A percentile compares a stretch with the other conserved stretches of the same genome.
phyloP scores from a whole-genome alignment of 2,329 filamentous ascomycete genomes.

The Xylariaceae sp. region DNA sequence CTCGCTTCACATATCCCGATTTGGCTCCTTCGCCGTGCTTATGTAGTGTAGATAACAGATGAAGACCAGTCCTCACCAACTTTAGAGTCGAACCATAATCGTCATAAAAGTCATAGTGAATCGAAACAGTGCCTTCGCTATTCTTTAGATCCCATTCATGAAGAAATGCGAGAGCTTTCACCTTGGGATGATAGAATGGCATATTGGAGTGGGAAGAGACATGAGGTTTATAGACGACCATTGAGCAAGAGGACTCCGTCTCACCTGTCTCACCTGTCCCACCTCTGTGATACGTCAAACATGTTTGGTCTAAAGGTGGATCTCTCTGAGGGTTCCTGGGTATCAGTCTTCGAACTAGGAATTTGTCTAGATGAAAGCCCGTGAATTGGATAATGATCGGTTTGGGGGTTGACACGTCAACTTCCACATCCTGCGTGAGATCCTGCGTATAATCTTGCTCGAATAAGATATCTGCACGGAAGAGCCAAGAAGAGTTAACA shows the following conservation, averaged over 20 bases:
- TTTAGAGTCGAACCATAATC: conserved; percentile 48
- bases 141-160: conserved; percentile 66
- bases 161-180: conserved; percentile 76
- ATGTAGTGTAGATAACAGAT: conserved; percentile 71
- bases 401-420: conserved; percentile 35
- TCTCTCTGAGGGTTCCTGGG: conserved; percentile 84
- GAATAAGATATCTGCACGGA: conserved; percentile 77
- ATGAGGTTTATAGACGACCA: conserved; percentile 84
- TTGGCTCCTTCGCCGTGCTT: conserved; percentile 74
- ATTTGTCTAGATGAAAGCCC: conserved; percentile 60
- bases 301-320: conserved; percentile 79
- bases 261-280: conserved; percentile 34
- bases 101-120: conserved; percentile 66
- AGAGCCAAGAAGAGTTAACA: conserved; percentile 77
- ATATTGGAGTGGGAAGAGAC: conserved; percentile 64
- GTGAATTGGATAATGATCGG: conserved; percentile 54
- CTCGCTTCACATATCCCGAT: conserved; percentile 77
- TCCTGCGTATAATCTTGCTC: conserved; percentile 52
- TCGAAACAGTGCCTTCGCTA: conserved; percentile 58
- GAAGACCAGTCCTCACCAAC: conserved; percentile 70
- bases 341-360: conserved; percentile 77
- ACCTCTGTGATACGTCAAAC: conserved; percentile 67
- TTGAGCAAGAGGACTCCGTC: conserved; percentile 52
- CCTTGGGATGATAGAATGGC: conserved; percentile 87
- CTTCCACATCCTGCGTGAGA: conserved; percentile 39